These are phyloP conservation scores for Paecilomyces formosus DNA, from an alignment of 2,329 filamentous ascomycete species.

Conservation along the genomic window DNA sequence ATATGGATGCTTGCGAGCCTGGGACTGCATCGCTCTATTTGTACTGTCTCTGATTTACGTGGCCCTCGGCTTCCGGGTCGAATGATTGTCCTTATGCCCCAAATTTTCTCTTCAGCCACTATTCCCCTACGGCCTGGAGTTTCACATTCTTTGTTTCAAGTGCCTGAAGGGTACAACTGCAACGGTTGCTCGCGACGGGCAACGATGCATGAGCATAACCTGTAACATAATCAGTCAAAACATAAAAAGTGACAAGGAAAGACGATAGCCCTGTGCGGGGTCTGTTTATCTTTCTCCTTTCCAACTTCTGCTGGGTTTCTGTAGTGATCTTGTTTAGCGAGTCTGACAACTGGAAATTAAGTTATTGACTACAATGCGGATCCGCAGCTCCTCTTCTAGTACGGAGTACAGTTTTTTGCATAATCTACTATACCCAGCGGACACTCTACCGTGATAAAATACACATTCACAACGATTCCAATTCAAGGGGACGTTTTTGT, in stretches of 20 bases:
- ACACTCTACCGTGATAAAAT: too few species aligned
- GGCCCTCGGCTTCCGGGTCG: not conserved
- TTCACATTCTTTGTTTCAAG: not conserved
- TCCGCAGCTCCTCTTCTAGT: too few species aligned
- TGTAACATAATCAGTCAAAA: not conserved
- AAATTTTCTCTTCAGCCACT: not conserved
- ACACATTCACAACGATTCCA: too few species aligned
- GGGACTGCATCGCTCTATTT: not conserved
- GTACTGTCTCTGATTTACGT: not conserved
- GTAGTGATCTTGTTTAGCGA: not conserved
- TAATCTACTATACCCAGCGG: too few species aligned
- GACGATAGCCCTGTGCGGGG: not conserved
- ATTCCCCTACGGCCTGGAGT: constrained; percentile 1
- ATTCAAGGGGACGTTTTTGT: too few species aligned
- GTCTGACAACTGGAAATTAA: too few species aligned
- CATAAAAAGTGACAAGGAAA: not conserved
- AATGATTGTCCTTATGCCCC: not conserved
- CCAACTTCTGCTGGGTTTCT: not conserved
- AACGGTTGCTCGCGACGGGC: not conserved
- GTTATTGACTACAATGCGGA: too few species aligned
- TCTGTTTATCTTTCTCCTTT: not conserved
- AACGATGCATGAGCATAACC: not conserved
- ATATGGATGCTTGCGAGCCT: not conserved
- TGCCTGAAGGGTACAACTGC: not conserved
- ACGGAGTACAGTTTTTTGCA: too few species aligned